Conservation (phyloP, 176 grass and related monocot species). For the Metroxylon sagu region DNA sequence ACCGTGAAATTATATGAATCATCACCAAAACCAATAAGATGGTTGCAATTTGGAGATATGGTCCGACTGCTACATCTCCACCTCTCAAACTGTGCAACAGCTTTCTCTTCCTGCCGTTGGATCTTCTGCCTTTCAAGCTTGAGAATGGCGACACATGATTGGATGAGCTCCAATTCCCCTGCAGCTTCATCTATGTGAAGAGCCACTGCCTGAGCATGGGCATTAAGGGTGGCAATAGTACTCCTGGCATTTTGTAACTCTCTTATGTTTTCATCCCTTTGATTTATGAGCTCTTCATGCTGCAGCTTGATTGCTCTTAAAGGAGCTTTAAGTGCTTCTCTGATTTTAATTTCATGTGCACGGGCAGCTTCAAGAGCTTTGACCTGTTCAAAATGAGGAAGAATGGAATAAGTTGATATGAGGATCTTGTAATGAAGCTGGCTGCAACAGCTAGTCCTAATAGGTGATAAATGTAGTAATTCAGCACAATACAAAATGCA, state of each 20-base stretch:
- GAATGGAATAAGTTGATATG: neutral
- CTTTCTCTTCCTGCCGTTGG: conserved; percentile 6
- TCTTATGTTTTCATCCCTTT: conserved; percentile 35
- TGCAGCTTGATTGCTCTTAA: conserved; percentile 35
- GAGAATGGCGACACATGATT: conserved; percentile 51
- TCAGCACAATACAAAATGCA: too few relatives aligned
- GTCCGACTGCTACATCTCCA: conserved; percentile 14
- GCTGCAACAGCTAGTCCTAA: too few relatives aligned
- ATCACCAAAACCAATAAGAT: conserved; percentile 18
- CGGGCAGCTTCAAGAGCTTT: conserved; percentile 37
- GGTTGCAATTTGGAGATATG: conserved; percentile 15
- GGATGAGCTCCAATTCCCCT: conserved; percentile 53
- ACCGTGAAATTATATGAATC: conserved; percentile 34
- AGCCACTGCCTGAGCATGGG: conserved; percentile 14
- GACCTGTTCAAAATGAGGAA: conserved; percentile 25
- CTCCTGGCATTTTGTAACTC: conserved; percentile 42
- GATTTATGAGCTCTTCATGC: conserved; percentile 37
- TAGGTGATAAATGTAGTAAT: too few relatives aligned
- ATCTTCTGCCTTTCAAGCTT: conserved; percentile 26
- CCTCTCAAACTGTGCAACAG: neutral
- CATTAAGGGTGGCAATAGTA: conserved; percentile 41
- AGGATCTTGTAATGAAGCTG: neutral
- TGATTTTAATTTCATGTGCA: conserved; percentile 44
- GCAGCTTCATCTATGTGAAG: conserved; percentile 34
- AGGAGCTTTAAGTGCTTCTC: conserved; percentile 40